A percentile compares a stretch with the other conserved stretches of the same genome.
These are phyloP conservation scores for Euphorbia pulcherrima DNA, from an alignment of 345 rosid genomes.

Conservation along the genomic window DNA sequence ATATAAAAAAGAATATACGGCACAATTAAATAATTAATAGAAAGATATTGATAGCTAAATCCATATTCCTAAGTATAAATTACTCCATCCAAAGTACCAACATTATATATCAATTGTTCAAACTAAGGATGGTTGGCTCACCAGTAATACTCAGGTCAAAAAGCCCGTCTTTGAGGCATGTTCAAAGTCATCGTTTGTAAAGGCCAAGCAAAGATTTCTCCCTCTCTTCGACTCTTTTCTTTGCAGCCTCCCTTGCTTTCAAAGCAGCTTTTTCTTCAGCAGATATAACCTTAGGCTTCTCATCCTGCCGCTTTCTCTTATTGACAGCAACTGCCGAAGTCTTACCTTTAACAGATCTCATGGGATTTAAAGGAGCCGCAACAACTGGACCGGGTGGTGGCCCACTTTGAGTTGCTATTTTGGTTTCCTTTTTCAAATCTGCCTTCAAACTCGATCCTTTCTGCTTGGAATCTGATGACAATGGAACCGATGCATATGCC, in stretches of 20 bases:
- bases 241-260: constrained; percentile 91
- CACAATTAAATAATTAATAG: background rate
- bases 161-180: constrained; percentile 12
- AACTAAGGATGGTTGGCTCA: constrained; percentile 10
- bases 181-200: constrained; percentile 53
- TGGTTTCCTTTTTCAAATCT: constrained; percentile 33
- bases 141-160: constrained; percentile 9
- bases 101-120: constrained; percentile 1
- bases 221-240: constrained; percentile 84
- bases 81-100: background rate
- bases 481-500: constrained; percentile 55
- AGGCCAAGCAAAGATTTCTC: constrained; percentile 86
- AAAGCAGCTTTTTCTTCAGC: constrained; percentile 79
- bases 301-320: constrained; percentile 67
- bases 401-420: constrained; percentile 31
- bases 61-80: background rate
- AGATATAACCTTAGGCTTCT: constrained; percentile 58
- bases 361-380: constrained; percentile 57
- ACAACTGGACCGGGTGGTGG: constrained; percentile 58
- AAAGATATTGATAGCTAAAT: background rate
- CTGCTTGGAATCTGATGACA: constrained; percentile 34
- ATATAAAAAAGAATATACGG: too few relatives aligned
- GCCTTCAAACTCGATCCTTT: constrained; percentile 37
- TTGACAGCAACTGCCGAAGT: constrained; percentile 55
- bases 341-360: constrained; percentile 62